Evolutionary conservation across 768 basidiomycete genomes (phyloP).

Genomic region (Tephrocybe sp.): DNA sequence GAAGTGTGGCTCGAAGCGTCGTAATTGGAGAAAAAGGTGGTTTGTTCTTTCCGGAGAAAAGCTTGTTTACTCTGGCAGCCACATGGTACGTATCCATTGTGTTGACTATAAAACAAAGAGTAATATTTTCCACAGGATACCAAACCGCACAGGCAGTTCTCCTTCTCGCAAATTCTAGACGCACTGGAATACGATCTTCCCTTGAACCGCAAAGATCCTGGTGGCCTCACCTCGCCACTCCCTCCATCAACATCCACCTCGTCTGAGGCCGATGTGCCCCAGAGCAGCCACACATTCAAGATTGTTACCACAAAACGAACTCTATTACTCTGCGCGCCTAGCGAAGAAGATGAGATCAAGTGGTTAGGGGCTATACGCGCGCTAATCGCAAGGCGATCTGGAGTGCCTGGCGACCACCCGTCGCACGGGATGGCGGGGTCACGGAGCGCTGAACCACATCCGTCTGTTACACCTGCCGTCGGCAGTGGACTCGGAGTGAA

Average conservation of each 20-base stretch:
- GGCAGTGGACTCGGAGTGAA: slow-evolving; percentile 41
- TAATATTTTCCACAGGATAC: slow-evolving; percentile 89
- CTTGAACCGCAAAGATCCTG: slow-evolving; percentile 48
- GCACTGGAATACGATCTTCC: slow-evolving; percentile 85
- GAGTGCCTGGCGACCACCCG: slow-evolving; percentile 47
- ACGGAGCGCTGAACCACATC: slow-evolving; percentile 16
- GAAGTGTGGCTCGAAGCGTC: slow-evolving; percentile 93
- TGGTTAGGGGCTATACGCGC: slow-evolving; percentile 96
- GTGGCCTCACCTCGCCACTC: slow-evolving; percentile 29
- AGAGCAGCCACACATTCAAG: slow-evolving; percentile 77
- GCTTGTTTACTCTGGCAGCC: slow-evolving; percentile 85
- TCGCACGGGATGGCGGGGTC: slow-evolving; percentile 22
- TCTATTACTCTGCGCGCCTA: slow-evolving; percentile 87
- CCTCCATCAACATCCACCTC: slow-evolving; percentile 31
- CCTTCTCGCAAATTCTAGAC: slow-evolving; percentile 84
- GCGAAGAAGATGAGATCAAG: slow-evolving; percentile 97
- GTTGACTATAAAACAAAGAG: too few relatives aligned
- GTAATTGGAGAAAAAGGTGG: slow-evolving; percentile 97
- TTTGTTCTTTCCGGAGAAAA: slow-evolving; percentile 90
- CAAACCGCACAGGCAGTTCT: slow-evolving; percentile 84
- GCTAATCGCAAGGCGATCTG: slow-evolving; percentile 75
- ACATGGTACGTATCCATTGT: slow-evolving; percentile 85
- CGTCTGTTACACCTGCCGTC: slow-evolving; percentile 14
- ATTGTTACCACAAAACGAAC: slow-evolving; percentile 94
- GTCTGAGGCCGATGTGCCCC: slow-evolving; percentile 43